These are phyloP conservation scores for Lathyrus aphaca DNA, from an alignment of 306 rosid species.

Conservation along the genomic window DNA sequence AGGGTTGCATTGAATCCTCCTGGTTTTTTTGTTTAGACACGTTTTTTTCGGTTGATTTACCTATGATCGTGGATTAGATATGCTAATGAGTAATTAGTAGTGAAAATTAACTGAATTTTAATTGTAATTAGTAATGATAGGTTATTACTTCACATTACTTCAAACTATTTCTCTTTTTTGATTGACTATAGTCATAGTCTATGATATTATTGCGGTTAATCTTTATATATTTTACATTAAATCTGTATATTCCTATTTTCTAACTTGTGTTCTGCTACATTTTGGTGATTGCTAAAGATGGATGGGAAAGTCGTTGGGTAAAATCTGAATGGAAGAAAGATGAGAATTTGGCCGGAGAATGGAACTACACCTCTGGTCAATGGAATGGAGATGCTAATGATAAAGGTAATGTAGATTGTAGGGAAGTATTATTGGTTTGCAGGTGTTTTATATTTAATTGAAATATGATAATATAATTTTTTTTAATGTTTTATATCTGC, in stretches of 20 bases:
- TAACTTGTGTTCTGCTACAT: conserved; percentile 30
- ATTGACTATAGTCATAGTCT: no score
- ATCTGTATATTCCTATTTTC: conserved; percentile 6
- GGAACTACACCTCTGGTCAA: conserved; percentile 95
- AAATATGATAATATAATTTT: background rate
- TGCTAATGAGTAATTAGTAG: background rate
- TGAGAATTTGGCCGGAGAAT: conserved; percentile 84
- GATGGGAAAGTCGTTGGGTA: conserved; percentile 94
- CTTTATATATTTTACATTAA: background rate
- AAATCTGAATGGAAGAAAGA: conserved; percentile 96
- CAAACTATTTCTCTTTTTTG: no score
- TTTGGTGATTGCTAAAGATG: conserved; percentile 56
- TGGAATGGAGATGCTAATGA: conserved; percentile 87
- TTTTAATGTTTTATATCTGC: conserved; percentile 38
- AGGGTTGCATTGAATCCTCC: background rate
- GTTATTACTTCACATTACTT: no score
- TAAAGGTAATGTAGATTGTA: conserved; percentile 62
- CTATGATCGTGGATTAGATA: background rate
- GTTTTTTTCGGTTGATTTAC: background rate
- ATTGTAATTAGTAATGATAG: background rate
- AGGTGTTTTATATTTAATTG: conserved; percentile 13
- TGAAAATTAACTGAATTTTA: background rate
- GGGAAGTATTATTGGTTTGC: background rate
- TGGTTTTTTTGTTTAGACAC: background rate
- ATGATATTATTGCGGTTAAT: no score